Percentiles rank a stretch among this genome's conserved stretches.
phyloP scores from a whole-genome alignment of 2,329 filamentous ascomycete species.

The Coniochaeta pulveracea region DNA sequence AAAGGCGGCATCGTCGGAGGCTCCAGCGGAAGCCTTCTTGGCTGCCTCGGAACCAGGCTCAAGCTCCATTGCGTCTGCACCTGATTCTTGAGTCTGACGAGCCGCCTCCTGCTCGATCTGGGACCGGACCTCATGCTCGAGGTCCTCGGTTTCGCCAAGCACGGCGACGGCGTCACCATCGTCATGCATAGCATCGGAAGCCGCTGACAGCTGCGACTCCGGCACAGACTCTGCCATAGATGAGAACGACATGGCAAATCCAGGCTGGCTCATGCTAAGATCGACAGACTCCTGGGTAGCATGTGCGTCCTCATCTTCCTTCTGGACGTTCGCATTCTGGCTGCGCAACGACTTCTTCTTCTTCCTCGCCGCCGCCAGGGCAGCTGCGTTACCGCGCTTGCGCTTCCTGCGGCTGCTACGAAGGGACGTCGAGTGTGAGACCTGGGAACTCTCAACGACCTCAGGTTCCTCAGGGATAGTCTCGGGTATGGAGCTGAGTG shows the following conservation, averaged over 20 bases:
- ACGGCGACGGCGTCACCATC: too few relatives aligned
- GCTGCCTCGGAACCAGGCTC: constrained; percentile 1
- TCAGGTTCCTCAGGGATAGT: neutral
- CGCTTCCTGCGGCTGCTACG: constrained; percentile 1
- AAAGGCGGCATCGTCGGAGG: too few relatives aligned
- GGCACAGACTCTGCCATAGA: too few relatives aligned
- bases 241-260: too few relatives aligned
- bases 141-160: constrained; percentile 8
- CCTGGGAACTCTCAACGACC: constrained; percentile 1
- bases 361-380: constrained; percentile 1
- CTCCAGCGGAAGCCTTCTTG: too few relatives aligned
- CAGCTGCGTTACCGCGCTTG: neutral
- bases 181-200: too few relatives aligned
- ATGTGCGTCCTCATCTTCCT: too few relatives aligned
- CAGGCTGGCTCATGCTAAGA: neutral
- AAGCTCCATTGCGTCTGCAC: constrained; percentile 6
- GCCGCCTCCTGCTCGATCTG: constrained; percentile 15
- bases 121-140: constrained; percentile 17
- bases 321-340: neutral
- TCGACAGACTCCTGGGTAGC: neutral
- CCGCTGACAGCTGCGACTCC: too few relatives aligned
- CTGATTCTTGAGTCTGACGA: constrained; percentile 7
- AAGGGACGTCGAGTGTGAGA: neutral
- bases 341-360: constrained; percentile 1
- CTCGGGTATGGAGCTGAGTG: constrained; percentile 5